phyloP scores from a whole-genome alignment of 768 basidiomycete genomes.

The Megacollybia marginata region DNA sequence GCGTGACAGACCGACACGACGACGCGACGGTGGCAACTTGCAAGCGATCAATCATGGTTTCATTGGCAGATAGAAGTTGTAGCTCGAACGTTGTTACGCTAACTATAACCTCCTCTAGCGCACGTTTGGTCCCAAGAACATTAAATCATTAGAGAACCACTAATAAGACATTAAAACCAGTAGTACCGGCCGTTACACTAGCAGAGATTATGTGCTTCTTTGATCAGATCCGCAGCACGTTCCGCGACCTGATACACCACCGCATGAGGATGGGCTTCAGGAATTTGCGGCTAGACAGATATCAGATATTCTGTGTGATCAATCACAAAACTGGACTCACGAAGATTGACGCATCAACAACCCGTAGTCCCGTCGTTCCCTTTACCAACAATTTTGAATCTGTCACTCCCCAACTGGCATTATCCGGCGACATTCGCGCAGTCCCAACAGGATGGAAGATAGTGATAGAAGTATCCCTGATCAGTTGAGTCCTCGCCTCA shows the following conservation, averaged over 20 bases:
- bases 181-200: too few species aligned
- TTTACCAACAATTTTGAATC: conserved; percentile 16
- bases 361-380: conserved; percentile 3
- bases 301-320: not conserved
- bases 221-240: not conserved
- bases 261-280: not conserved
- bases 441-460: not conserved
- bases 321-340: not conserved
- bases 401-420: conserved; percentile 13
- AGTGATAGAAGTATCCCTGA: not conserved
- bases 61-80: too few species aligned
- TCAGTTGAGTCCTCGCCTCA: not conserved
- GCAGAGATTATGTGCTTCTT: too few species aligned
- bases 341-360: conserved; percentile 19
- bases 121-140: too few species aligned
- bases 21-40: too few species aligned
- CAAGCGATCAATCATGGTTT: too few species aligned
- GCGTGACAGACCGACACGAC: too few species aligned
- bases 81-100: too few species aligned
- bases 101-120: too few species aligned
- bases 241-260: not conserved
- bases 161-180: too few species aligned
- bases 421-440: conserved; percentile 5
- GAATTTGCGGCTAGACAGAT: not conserved
- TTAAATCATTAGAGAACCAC: too few species aligned